Evolutionary conservation across 192 early-diverging fungal species (phyloP).

Genomic region (Coemansia sp.): DNA sequence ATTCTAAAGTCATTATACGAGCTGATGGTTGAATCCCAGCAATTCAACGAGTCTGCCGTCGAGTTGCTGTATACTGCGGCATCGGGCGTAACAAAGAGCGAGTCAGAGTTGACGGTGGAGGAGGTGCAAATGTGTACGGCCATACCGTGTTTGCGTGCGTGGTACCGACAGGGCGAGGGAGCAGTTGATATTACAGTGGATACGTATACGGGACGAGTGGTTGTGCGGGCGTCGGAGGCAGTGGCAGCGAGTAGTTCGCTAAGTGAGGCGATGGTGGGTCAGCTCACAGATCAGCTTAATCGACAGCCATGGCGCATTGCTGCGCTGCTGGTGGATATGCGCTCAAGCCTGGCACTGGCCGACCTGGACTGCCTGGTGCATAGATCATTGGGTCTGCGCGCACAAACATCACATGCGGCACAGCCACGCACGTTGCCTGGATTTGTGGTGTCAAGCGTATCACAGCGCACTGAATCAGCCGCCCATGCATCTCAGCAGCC

Average conservation of each 20-base stretch:
- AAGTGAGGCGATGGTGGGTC: slow-evolving; percentile 39
- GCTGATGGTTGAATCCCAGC: slow-evolving; percentile 16
- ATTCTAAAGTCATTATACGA: slow-evolving; percentile 35
- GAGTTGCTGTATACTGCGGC: slow-evolving; percentile 31
- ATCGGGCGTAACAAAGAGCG: slow-evolving; percentile 15
- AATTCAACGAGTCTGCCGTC: slow-evolving; percentile 27
- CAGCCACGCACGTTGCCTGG: slow-evolving; percentile 19
- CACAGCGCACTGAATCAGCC: slow-evolving; percentile 2
- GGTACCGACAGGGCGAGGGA: slow-evolving; percentile 44
- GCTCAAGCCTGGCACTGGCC: slow-evolving; percentile 42
- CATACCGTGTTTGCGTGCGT: slow-evolving; percentile 42
- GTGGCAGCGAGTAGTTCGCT: slow-evolving; percentile 24
- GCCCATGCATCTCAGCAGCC: not conserved
- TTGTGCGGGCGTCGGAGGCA: slow-evolving; percentile 39
- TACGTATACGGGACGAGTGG: slow-evolving; percentile 35
- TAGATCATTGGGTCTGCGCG: slow-evolving; percentile 46
- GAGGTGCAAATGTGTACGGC: slow-evolving; percentile 15
- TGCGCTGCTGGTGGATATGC: slow-evolving; percentile 45
- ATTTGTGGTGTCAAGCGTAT: slow-evolving; percentile 23
- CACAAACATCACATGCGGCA: slow-evolving; percentile 13
- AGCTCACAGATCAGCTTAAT: slow-evolving; percentile 45
- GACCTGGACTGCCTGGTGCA: slow-evolving; percentile 47
- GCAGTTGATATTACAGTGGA: slow-evolving; percentile 50
- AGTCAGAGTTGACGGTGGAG: slow-evolving; percentile 8
- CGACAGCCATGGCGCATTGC: slow-evolving; percentile 45